Percentiles rank a stretch among this genome's conserved stretches.
These are phyloP conservation scores for Balakata baccata DNA, from an alignment of 345 rosid species.

Conservation along the genomic window DNA sequence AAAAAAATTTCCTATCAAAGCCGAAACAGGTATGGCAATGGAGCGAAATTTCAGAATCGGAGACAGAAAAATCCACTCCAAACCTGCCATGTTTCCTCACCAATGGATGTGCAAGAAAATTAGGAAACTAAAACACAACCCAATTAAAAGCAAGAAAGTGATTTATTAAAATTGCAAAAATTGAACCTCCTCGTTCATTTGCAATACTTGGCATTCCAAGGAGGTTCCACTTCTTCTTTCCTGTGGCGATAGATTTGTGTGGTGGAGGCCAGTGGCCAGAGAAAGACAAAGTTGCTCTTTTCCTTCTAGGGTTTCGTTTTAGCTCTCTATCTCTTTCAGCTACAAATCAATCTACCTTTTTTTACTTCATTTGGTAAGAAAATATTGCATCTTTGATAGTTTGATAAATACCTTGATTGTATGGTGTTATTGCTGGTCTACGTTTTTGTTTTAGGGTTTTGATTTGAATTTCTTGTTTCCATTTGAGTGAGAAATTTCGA, in stretches of 20 bases:
- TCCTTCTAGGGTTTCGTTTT: constrained; percentile 40
- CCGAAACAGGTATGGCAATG: too few species aligned
- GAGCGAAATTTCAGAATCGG: too few species aligned
- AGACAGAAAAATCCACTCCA: constrained; percentile 88
- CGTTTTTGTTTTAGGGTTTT: background rate
- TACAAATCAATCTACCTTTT: constrained; percentile 68
- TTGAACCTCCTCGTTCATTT: background rate
- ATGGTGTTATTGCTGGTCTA: too few species aligned
- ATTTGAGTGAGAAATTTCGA: too few species aligned
- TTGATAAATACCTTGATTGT: too few species aligned
- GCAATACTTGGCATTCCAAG: constrained; percentile 90
- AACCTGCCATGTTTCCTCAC: too few species aligned
- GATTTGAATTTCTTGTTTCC: background rate
- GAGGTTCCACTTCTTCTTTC: constrained; percentile 89
- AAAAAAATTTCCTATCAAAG: too few species aligned
- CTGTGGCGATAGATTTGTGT: constrained; percentile 40
- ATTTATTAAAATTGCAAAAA: background rate
- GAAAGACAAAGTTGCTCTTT: constrained; percentile 32
- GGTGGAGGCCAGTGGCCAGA: constrained; percentile 56
- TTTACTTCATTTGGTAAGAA: too few species aligned
- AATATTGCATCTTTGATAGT: too few species aligned
- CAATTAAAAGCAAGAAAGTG: too few species aligned
- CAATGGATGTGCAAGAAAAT: constrained; percentile 60
- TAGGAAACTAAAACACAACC: background rate
- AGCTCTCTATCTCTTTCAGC: constrained; percentile 32